phyloP scores from a whole-genome alignment of 495 filamentous ascomycete genomes.

The Rhizodiscina lignyota region DNA sequence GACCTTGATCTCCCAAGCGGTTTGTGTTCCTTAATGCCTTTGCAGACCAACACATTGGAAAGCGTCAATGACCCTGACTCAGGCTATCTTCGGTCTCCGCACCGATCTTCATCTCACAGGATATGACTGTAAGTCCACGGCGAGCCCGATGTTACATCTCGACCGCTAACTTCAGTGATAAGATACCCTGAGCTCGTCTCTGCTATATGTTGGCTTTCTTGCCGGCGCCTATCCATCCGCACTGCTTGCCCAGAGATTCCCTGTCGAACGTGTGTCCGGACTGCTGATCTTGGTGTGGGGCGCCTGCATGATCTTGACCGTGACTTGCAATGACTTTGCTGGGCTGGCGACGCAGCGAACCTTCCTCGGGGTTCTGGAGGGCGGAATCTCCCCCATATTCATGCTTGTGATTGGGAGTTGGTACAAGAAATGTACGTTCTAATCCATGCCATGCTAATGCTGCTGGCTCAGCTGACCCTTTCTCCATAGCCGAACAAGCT shows the following conservation, averaged over 20 bases:
- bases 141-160: too few species aligned
- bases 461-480: too few species aligned
- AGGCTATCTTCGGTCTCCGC: not conserved
- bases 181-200: slow-evolving; percentile 24
- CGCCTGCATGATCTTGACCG: slow-evolving; percentile 47
- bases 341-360: slow-evolving; percentile 55
- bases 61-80: not conserved
- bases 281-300: slow-evolving; percentile 51
- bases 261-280: slow-evolving; percentile 41
- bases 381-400: slow-evolving; percentile 49
- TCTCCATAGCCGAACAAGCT: slow-evolving; percentile 45
- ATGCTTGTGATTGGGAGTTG: slow-evolving; percentile 48
- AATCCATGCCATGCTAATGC: too few species aligned
- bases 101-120: not conserved
- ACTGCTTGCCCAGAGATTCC: slow-evolving; percentile 47
- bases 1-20: not conserved
- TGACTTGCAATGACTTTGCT: slow-evolving; percentile 42
- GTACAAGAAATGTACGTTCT: too few species aligned
- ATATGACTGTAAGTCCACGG: too few species aligned
- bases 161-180: too few species aligned
- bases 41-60: not conserved
- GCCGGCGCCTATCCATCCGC: slow-evolving; percentile 58
- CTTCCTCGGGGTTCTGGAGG: slow-evolving; percentile 54
- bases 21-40: not conserved
- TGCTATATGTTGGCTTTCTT: slow-evolving; percentile 70